phyloP scores from a whole-genome alignment of 2,329 filamentous ascomycete genomes.

The Scedosporium minutisporum region DNA sequence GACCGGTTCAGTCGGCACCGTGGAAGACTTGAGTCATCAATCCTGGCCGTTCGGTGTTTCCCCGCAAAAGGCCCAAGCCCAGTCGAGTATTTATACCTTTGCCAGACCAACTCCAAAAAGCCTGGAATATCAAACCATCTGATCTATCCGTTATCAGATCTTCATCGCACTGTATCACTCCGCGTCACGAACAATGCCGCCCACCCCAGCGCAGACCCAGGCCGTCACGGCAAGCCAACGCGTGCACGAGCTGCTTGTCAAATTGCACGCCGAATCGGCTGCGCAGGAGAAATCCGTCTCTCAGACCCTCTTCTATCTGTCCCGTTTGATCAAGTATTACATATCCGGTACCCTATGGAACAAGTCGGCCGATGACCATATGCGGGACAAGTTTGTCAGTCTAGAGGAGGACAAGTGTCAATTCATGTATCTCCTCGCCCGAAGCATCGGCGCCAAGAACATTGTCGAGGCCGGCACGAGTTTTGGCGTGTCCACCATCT shows the following conservation, averaged over 20 bases:
- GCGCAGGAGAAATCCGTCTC: conserved; percentile 12
- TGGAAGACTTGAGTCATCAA: not conserved
- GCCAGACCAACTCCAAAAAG: not conserved
- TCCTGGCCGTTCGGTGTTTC: not conserved
- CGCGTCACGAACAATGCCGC: conserved; percentile 13
- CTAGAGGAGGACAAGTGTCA: conserved; percentile 49
- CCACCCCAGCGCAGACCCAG: conserved; percentile 5
- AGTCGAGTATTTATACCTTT: not conserved
- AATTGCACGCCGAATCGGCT: conserved; percentile 17
- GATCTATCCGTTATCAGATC: not conserved
- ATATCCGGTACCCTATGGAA: conserved; percentile 19
- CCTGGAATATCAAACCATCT: not conserved
- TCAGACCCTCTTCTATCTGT: conserved; percentile 18
- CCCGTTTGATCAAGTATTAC: conserved; percentile 14
- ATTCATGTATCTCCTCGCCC: conserved; percentile 44
- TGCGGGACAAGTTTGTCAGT: conserved; percentile 46
- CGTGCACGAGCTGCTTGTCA: conserved; percentile 16
- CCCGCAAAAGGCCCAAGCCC: not conserved
- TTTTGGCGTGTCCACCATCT: conserved; percentile 54
- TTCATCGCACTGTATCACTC: not conserved
- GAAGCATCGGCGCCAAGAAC: conserved; percentile 35
- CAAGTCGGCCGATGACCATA: conserved; percentile 1
- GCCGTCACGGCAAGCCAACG: conserved; percentile 10
- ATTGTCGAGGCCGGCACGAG: conserved; percentile 52
- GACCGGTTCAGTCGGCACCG: not conserved